These are phyloP conservation scores for Arthrobotrys megalospora DNA, from an alignment of 2,329 filamentous ascomycete species.

Conservation along the genomic window DNA sequence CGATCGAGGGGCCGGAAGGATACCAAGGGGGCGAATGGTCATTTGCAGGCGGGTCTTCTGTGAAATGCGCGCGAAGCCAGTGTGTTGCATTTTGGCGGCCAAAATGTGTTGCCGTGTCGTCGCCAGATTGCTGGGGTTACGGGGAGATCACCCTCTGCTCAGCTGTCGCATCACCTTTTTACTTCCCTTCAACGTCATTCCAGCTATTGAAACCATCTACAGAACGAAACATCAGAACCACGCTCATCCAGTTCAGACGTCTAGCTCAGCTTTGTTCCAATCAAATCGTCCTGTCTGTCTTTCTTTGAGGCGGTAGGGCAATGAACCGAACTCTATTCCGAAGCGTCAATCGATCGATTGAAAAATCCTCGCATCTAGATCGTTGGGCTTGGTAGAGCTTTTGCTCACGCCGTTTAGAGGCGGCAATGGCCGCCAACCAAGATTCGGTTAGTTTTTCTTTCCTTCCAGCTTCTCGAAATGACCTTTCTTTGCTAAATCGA, in stretches of 20 bases:
- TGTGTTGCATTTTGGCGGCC: constrained; percentile 21
- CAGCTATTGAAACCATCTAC: background rate
- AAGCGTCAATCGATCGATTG: constrained; percentile 9
- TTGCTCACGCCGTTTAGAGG: background rate
- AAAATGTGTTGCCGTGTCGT: constrained; percentile 31
- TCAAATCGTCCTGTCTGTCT: background rate
- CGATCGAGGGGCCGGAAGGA: too few relatives aligned
- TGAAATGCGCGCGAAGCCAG: background rate
- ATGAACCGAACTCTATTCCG: constrained; percentile 7
- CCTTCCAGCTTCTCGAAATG: background rate
- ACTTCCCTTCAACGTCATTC: constrained; percentile 9
- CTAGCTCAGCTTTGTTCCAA: background rate
- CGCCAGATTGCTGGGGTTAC: constrained; percentile 14
- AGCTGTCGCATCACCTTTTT: constrained; percentile 17
- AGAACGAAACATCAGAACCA: background rate
- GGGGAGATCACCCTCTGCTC: constrained; percentile 19
- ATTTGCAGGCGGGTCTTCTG: background rate
- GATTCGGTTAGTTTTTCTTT: constrained; percentile 16
- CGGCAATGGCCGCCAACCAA: constrained; percentile 20
- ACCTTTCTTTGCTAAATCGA: constrained; percentile 11
- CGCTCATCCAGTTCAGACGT: background rate
- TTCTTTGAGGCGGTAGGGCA: background rate
- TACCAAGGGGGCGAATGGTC: background rate
- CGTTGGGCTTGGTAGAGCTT: background rate
- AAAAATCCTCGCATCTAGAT: background rate